Evolutionary conservation across 2,329 filamentous ascomycete species (phyloP), one percentile per base, ranked within the genome.

Genomic region (Colletotrichum navitas): DNA sequence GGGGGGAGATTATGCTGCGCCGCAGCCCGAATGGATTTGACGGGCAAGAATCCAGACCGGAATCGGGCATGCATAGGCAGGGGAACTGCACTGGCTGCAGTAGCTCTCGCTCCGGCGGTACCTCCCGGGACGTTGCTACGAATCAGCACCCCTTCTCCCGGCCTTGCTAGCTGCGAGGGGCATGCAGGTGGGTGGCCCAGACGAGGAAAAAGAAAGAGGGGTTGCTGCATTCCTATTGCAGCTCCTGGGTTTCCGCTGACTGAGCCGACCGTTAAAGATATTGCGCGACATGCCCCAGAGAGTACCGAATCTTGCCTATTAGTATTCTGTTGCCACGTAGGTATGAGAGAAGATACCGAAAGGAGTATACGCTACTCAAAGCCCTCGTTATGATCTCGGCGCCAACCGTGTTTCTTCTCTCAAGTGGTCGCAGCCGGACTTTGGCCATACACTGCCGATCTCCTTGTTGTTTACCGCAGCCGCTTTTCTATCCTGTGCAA

Each of bases 11-110:
- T n/a, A 14, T 6, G 11, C 26, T 5, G 29, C 32, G 18, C 24
- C 16, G 24, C 16, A 26, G 21, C 24, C n/a, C 21, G 3, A 52
- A 32, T 21, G 41, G 41, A 43, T 14, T 16, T 6, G 10, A 18
- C 39, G 14, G 49, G 5, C 26, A n/a, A 21, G 29, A 36, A 24
- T 56, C 10, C 29, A 12, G 8, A 16, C 24, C 41, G 6, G 41
- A 41, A 18, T 18, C 12, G 36, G 36, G 11, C 16, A 32, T 56
- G 54, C 32, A 24, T 39, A 43, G 41, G 6, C 41, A 51, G 36
- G 21, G 24, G 39, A 45, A 6, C 64, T 66, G 55, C 47, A 60
- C 45, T 21, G 34, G 43, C 55, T 66, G 66, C 61, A 66, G 61
- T 65, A 69, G 45, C 36, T 43, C 41, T 63, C 24, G 29, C 55